Percentiles rank a stretch among this genome's conserved stretches.
phyloP scores from a whole-genome alignment of 306 rosid species.

The Lotus japonicus region DNA sequence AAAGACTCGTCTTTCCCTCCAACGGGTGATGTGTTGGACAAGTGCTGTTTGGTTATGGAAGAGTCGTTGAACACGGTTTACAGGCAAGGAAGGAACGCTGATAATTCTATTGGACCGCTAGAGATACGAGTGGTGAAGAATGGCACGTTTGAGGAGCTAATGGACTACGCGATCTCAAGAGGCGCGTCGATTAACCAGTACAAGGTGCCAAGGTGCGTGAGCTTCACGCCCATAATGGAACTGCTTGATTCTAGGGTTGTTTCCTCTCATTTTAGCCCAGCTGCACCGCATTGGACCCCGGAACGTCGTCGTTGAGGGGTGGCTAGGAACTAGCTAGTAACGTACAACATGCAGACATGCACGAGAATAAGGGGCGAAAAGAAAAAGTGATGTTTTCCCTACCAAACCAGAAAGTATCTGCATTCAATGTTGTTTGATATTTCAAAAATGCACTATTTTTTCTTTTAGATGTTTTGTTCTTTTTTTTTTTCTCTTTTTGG shows the following conservation, averaged over 20 bases:
- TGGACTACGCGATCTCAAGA: constrained; percentile 90
- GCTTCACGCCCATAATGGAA: constrained; percentile 73
- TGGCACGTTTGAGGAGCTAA: constrained; percentile 88
- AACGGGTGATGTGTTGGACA: constrained; percentile 30
- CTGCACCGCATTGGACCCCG: constrained; percentile 74
- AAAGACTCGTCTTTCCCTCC: constrained; percentile 52
- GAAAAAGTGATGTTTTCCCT: neutral
- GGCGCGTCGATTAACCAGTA: constrained; percentile 95
- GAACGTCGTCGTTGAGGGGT: constrained; percentile 48
- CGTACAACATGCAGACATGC: constrained; percentile 21
- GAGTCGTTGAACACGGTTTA: constrained; percentile 80
- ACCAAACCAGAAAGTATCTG: neutral
- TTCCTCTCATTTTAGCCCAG: constrained; percentile 76
- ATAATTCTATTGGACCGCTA: constrained; percentile 80
- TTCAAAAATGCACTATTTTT: constrained; percentile 14
- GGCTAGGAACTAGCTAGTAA: no score
- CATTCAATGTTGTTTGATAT: constrained; percentile 23
- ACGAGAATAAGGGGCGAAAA: neutral
- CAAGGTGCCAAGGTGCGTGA: constrained; percentile 90
- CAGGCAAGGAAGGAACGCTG: constrained; percentile 76
- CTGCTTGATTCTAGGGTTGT: constrained; percentile 70
- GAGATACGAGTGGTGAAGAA: constrained; percentile 82
- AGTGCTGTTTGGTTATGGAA: constrained; percentile 75
- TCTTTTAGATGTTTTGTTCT: neutral
- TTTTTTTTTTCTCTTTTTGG: neutral